Base-by-base conservation (phyloP, 1,284 basidiomycete species). In the Naganishia cerealis region DNA sequence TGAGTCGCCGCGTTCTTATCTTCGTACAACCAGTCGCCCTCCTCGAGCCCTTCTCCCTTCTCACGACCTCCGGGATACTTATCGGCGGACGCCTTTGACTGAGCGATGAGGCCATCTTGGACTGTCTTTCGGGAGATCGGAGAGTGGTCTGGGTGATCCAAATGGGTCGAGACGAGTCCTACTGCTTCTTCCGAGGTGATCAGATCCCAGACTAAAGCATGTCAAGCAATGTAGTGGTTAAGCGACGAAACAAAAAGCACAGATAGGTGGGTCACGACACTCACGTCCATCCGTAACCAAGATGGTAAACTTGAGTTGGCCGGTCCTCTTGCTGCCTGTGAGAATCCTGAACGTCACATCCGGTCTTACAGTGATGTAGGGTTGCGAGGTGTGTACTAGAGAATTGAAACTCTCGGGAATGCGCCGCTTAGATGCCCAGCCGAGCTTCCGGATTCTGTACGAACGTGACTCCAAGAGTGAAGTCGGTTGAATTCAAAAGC, bases 171-270 rank as follows among this genome's bases (percentile, higher is more conserved):
- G 21, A 95, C 90, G 26, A 99, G 87, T 18, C 89, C 85, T 57
- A 96, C 93, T 9, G 94, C 92, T 74, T 99, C 94, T 77, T 94
- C 89, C 18, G 93, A 92, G 76, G 98, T 99, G 71, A 94, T 85
- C 70, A 98, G 93, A 42, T 43, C 15, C 29, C n/a, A 6, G 24
- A 33, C 43, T 48, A 40, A 24, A 57, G n/a, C 15, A 26, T 0
- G 40, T 33, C 57, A n/a, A 24, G 29, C n/a, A n/a, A n/a, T n/a
- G n/a, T n/a, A n/a, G n/a, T n/a, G n/a, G n/a, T n/a, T n/a, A n/a
- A n/a, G n/a, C n/a, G n/a, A n/a, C n/a, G n/a, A n/a, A n/a, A n/a
- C n/a, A n/a, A n/a, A n/a, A n/a, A n/a, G n/a, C n/a, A 15, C n/a
- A 46, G 4, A 15, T 46, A 33, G 15, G 26, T 16, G 62, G 40